Base-by-base conservation (phyloP, 1,284 basidiomycete species). In the Ustilago xerochloae region DNA sequence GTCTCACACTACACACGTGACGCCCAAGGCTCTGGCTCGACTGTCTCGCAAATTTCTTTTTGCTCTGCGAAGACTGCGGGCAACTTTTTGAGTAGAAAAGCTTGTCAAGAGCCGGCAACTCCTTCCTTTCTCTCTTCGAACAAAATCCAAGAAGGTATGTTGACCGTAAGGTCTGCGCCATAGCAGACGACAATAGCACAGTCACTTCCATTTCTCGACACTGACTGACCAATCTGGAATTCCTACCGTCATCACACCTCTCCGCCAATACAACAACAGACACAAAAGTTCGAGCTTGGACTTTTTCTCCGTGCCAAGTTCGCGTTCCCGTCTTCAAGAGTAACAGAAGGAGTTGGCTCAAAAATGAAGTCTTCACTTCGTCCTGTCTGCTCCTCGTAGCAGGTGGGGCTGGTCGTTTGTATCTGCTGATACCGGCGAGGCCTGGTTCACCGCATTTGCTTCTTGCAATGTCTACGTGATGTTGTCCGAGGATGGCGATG, bases 281-380 rank as follows among this genome's bases (percentile, higher is more conserved):
- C 74, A 76, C 57, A 73, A 76, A 76, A 76, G 69, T 73, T 76
- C 74, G 74, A 67, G 61, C 69, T 71, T 75, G 64, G 74, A 72
- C 67, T 58, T 60, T 61, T 60, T 60, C 65, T 63, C 74, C 64
- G 69, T 76, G 74, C 74, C 69, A 71, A 68, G 68, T 64, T 76
- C 74, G 74, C 74, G 74, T 76, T 76, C 74, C 74, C 74, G 74
- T 76, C 74, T 76, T 73, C 74, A 73, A 76, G 74, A 76, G 45
- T 45, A 66, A 56, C 33, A 64, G 66, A 55, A 65, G 57, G 54
- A 53, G 55, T 64, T 59, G 66, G 62, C 47, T 35, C 30, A n/a
- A 47, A 30, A 41, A 41, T 18, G 47, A 45, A 24, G 46, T 52
- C 60, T 58, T 63, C 48, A 30, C 66, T 64, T 67, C 61, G 35